phyloP scores from a whole-genome alignment of 2,329 filamentous ascomycete genomes.

The Diaporthe citriasiana region DNA sequence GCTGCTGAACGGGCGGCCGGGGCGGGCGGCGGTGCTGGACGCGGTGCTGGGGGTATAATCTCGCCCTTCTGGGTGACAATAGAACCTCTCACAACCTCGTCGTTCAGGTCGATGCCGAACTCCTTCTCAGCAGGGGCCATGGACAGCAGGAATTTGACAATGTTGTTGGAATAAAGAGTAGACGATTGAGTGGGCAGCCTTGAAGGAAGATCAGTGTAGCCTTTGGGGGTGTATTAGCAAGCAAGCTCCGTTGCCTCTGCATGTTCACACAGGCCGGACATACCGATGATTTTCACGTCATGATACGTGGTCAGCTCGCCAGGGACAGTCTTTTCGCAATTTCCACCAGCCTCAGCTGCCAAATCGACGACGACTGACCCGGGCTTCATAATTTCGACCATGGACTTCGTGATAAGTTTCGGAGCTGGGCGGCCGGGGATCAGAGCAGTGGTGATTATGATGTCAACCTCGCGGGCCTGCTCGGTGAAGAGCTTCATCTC shows the following conservation, averaged over 20 bases:
- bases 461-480: slow-evolving; percentile 89
- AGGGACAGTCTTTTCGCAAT: slow-evolving; percentile 85
- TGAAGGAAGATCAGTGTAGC: slow-evolving; percentile 90
- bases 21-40: slow-evolving; percentile 72
- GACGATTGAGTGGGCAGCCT: slow-evolving; percentile 90
- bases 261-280: slow-evolving; percentile 45
- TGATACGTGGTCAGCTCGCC: slow-evolving; percentile 79
- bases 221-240: slow-evolving; percentile 56
- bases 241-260: neutral
- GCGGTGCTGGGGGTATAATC: slow-evolving; percentile 81
- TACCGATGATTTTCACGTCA: slow-evolving; percentile 87
- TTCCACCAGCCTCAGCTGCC: slow-evolving; percentile 88
- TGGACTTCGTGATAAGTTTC: slow-evolving; percentile 84
- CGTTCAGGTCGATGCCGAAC: slow-evolving; percentile 84
- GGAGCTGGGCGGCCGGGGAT: slow-evolving; percentile 89
- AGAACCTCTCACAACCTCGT: slow-evolving; percentile 88
- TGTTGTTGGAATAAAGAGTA: slow-evolving; percentile 93
- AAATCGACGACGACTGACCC: slow-evolving; percentile 91
- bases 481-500: slow-evolving; percentile 95
- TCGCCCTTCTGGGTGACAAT: slow-evolving; percentile 86
- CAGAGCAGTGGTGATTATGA: slow-evolving; percentile 92
- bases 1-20: slow-evolving; percentile 66
- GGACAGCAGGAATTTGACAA: slow-evolving; percentile 88
- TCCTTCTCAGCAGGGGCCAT: slow-evolving; percentile 83
- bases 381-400: slow-evolving; percentile 88